Conservation (phyloP, 345 rosid species). For the Aquilaria sinensis region DNA sequence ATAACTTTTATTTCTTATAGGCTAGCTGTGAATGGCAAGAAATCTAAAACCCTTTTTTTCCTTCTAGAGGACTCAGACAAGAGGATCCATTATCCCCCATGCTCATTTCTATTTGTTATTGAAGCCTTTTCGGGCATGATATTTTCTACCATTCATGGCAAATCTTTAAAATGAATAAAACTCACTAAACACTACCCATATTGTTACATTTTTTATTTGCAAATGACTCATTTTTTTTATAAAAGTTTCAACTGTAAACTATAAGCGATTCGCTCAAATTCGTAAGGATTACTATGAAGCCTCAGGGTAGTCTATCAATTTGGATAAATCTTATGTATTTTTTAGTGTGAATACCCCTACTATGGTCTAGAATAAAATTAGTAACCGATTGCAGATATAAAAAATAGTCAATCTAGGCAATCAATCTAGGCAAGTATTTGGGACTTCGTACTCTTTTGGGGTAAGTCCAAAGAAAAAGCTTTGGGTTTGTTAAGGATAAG, state of each 20-base stretch:
- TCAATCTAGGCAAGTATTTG: background rate
- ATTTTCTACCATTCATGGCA: background rate
- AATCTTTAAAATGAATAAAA: background rate
- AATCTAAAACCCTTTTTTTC: background rate
- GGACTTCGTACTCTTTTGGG: background rate
- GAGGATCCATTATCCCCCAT: background rate
- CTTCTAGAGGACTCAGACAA: background rate
- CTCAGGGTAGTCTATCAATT: background rate
- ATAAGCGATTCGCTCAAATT: background rate
- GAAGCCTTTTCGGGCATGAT: background rate
- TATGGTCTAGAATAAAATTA: background rate
- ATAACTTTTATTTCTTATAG: background rate
- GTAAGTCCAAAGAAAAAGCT: background rate
- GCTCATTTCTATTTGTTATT: background rate
- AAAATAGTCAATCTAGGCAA: background rate
- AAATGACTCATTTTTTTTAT: background rate
- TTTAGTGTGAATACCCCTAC: background rate
- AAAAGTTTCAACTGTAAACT: background rate
- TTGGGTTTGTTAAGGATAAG: background rate
- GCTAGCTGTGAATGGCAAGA: background rate
- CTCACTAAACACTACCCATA: background rate
- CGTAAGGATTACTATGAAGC: background rate
- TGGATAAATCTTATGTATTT: background rate
- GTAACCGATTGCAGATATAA: background rate
- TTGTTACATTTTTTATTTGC: background rate